Evolutionary conservation across 768 basidiomycete genomes (phyloP).

Genomic region (Amanita subjunquillea): DNA sequence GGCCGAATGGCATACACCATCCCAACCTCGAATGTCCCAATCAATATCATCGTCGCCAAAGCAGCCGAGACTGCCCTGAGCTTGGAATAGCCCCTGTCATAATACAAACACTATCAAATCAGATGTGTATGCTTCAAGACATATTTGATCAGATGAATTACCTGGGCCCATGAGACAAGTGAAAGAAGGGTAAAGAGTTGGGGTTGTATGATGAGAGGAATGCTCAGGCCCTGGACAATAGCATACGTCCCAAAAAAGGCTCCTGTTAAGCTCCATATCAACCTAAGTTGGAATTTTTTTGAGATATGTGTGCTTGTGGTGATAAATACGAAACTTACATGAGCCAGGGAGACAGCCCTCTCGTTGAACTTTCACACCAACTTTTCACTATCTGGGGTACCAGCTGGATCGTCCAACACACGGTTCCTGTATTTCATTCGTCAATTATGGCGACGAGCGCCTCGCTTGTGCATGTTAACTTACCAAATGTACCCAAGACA

Average conservation of each 20-base stretch:
- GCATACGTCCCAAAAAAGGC: conserved; percentile 61
- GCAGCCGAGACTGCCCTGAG: conserved; percentile 24
- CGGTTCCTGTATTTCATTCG: conserved; percentile 30
- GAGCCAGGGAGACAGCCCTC: conserved; percentile 58
- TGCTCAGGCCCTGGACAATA: conserved; percentile 53
- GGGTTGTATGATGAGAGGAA: conserved; percentile 63
- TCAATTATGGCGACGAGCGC: background rate
- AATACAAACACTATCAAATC: conserved; percentile 52
- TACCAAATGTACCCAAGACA: conserved; percentile 59
- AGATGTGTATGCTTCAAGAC: background rate
- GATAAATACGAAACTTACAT: conserved; percentile 30
- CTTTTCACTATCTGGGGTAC: conserved; percentile 71
- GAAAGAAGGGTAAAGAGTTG: conserved; percentile 54
- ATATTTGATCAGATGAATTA: conserved; percentile 10
- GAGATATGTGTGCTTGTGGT: background rate
- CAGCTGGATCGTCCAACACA: conserved; percentile 59
- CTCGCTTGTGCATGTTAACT: conserved; percentile 6
- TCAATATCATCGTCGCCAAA: conserved; percentile 26
- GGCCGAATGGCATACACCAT: conserved; percentile 51
- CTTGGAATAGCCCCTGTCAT: conserved; percentile 34
- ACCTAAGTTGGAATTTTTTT: conserved; percentile 18
- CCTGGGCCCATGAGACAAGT: conserved; percentile 59
- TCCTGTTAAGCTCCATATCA: conserved; percentile 52
- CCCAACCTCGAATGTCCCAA: conserved; percentile 48
- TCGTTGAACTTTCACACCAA: conserved; percentile 53